Evolutionary conservation across 108 stramenopile species (phyloP).

Genomic region (Seminavis robusta): DNA sequence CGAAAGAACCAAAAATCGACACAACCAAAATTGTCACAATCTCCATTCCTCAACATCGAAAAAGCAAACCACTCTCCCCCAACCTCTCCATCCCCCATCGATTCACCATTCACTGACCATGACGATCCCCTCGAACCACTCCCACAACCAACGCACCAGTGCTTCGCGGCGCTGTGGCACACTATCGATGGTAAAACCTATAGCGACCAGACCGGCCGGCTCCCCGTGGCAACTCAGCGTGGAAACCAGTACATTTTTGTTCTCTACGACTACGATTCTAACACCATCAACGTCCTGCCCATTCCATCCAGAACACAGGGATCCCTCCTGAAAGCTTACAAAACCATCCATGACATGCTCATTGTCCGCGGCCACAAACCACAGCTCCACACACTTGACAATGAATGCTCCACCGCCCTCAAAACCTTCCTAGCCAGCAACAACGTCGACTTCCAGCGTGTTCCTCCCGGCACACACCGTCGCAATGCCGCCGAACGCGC

Average conservation of each 20-base stretch:
- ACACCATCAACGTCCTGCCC: conserved; percentile 26
- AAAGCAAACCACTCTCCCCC: too few relatives aligned
- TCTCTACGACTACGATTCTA: conserved; percentile 33
- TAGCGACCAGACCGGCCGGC: conserved; percentile 35
- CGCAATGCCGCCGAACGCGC: conserved; percentile 47
- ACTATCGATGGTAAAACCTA: conserved; percentile 27
- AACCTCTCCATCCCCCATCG: too few relatives aligned
- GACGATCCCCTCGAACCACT: too few relatives aligned
- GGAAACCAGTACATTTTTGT: conserved; percentile 43
- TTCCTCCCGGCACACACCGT: conserved; percentile 28
- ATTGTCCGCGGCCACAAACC: neutral
- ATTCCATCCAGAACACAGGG: neutral
- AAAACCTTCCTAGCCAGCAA: conserved; percentile 7
- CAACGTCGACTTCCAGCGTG: conserved; percentile 28
- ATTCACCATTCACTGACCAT: too few relatives aligned
- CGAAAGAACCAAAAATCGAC: conserved; percentile 12
- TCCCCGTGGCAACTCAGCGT: conserved; percentile 14
- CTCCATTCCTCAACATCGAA: too few relatives aligned
- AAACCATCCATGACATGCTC: conserved; percentile 2
- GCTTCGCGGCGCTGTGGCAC: conserved; percentile 4
- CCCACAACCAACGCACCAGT: neutral
- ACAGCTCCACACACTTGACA: conserved; percentile 14
- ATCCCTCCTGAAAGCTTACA: neutral
- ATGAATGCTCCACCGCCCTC: conserved; percentile 14
- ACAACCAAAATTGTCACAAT: neutral